Evolutionary conservation across 768 basidiomycete genomes (phyloP).

Genomic region (Leccinum sublutescens): DNA sequence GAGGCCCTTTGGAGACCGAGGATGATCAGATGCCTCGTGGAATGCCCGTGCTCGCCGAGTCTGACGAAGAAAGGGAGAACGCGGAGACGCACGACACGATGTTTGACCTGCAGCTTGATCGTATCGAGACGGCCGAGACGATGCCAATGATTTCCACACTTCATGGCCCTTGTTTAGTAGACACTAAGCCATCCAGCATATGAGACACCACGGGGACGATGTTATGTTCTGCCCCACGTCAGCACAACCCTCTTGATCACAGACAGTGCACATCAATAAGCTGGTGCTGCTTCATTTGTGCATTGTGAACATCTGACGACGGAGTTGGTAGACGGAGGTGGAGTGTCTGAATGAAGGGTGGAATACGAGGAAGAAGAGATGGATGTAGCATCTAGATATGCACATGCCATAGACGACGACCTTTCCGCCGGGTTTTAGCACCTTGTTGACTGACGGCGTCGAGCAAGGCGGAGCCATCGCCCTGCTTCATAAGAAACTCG

Average conservation of each 20-base stretch:
- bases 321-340: constrained; percentile 26
- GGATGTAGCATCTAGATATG: not conserved
- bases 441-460: too few species aligned
- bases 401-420: constrained; percentile 70
- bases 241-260: constrained; percentile 7
- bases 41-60: constrained; percentile 20
- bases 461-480: too few species aligned
- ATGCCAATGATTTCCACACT: constrained; percentile 63
- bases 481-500: too few species aligned
- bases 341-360: constrained; percentile 4
- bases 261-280: constrained; percentile 56
- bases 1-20: constrained; percentile 23
- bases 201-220: constrained; percentile 72
- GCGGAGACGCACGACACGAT: not conserved
- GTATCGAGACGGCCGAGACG: constrained; percentile 26
- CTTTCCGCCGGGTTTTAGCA: constrained; percentile 47
- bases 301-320: constrained; percentile 67
- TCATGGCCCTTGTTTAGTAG: constrained; percentile 67
- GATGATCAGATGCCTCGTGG: constrained; percentile 16
- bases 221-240: constrained; percentile 44
- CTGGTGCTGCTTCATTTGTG: constrained; percentile 70
- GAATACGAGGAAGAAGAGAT: not conserved
- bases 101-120: constrained; percentile 22
- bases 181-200: constrained; percentile 61
- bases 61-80: constrained; percentile 24